Evolutionary conservation across 257 asterid species (phyloP), one percentile per base, ranked within the genome.

Genomic region (Solanum acaule): DNA sequence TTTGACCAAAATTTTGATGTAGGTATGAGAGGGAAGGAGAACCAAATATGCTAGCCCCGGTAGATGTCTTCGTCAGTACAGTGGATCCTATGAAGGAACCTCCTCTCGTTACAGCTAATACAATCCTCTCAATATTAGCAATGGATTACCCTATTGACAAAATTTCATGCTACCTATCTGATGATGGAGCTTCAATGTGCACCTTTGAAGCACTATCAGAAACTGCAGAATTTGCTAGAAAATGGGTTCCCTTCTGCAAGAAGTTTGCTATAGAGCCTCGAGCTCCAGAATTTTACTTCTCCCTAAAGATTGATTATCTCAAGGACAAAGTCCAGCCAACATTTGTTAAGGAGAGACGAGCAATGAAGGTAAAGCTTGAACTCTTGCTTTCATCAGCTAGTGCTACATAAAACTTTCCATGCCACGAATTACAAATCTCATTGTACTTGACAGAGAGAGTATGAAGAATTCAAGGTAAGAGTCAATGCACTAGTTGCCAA

Each of bases 131-230:
- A 61, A 96, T 96, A 85, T 68, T 96, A 85, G 98, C 99, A 76
- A 95, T 96, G 96, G 98, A 96, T 89, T 96, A 96, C 88, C 99
- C 99, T 27, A 95, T 96, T 9, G 98, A 96, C 56, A 96, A 96
- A 89, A 89, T 93, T 81, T 96, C 99, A 86, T 96, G 99, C 93
- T 96, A 95, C 86, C 91, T 96, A 89, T 96, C 99, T 40, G 99
- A 96, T 87, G 99, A 96, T 90, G 99, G 99, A 89, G 98, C 99
- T 72, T 95, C 98, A 35, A 96, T 95, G 98, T 95, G 98, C 86
- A 96, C 99, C 85, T 96, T 96, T 33, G 99, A 96, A 89, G 92
- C 99, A 4, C 93, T 95, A 23, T 96, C 99, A 49, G 98, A 96
- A 92, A 95, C 99, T 67, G 98, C 99, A 84, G 99, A 96, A 88